These are phyloP conservation scores for Globisporangium camurandrum DNA, from an alignment of 352 stramenopile species.

Conservation along the genomic window DNA sequence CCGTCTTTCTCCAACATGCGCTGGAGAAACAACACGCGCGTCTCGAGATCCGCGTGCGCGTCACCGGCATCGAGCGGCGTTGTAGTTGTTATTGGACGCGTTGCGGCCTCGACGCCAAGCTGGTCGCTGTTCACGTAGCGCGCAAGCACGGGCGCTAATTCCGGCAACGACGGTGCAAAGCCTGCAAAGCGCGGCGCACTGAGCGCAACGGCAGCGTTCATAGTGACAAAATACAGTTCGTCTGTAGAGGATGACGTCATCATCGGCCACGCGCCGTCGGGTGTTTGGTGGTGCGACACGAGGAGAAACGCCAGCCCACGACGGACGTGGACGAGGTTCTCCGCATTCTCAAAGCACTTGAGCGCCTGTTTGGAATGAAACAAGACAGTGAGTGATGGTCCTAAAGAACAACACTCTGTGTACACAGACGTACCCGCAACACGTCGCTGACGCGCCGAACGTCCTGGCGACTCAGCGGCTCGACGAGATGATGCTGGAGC, in stretches of 20 bases:
- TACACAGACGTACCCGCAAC: slow-evolving; percentile 33
- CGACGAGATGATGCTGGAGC: slow-evolving; percentile 73
- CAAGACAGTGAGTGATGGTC: neutral
- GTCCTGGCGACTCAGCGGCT: slow-evolving; percentile 73
- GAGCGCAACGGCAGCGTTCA: slow-evolving; percentile 38
- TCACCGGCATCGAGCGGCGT: slow-evolving; percentile 3
- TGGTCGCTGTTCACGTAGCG: slow-evolving; percentile 37
- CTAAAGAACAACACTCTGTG: neutral
- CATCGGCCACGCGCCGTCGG: slow-evolving; percentile 48
- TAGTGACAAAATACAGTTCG: too few species aligned
- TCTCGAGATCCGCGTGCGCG: slow-evolving; percentile 45
- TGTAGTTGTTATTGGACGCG: slow-evolving; percentile 4
- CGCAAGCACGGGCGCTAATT: slow-evolving; percentile 43
- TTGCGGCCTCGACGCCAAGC: neutral
- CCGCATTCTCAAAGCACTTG: slow-evolving; percentile 59
- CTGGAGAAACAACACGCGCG: slow-evolving; percentile 63
- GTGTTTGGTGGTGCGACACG: slow-evolving; percentile 40
- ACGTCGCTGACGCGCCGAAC: slow-evolving; percentile 60
- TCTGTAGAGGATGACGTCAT: too few species aligned
- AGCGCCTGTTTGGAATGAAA: slow-evolving; percentile 36
- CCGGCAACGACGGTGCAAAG: slow-evolving; percentile 58
- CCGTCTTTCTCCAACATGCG: slow-evolving; percentile 64
- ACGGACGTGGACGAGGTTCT: slow-evolving; percentile 59
- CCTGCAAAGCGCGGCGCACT: slow-evolving; percentile 33
- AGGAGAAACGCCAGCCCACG: slow-evolving; percentile 68